Evolutionary conservation across 2,329 filamentous ascomycete species (phyloP).

Genomic region (Sphaerulina populicola): DNA sequence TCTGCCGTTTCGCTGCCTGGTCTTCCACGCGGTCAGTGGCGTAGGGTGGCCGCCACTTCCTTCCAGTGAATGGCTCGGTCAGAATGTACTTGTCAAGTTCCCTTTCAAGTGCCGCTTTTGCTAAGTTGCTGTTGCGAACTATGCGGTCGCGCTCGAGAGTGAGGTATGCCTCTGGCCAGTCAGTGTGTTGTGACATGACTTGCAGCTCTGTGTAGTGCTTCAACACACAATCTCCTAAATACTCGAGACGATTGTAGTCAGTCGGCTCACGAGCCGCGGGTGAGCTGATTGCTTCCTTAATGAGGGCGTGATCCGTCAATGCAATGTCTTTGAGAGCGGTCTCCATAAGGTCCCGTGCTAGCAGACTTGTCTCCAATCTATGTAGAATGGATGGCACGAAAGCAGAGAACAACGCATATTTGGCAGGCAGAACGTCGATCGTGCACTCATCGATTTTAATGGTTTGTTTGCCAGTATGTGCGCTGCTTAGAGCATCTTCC

Average conservation of each 20-base stretch:
- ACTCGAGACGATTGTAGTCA: slow-evolving; percentile 79
- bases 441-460: slow-evolving; percentile 45
- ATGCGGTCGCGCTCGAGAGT: slow-evolving; percentile 56
- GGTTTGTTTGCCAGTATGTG: slow-evolving; percentile 41
- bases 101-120: slow-evolving; percentile 51
- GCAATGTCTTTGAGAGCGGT: slow-evolving; percentile 44
- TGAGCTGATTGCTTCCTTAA: slow-evolving; percentile 63
- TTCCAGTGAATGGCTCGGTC: slow-evolving; percentile 55
- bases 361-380: slow-evolving; percentile 56
- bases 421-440: slow-evolving; percentile 40
- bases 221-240: slow-evolving; percentile 74
- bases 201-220: slow-evolving; percentile 66
- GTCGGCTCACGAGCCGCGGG: slow-evolving; percentile 51
- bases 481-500: slow-evolving; percentile 15
- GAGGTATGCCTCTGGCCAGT: slow-evolving; percentile 70
- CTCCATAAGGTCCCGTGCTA: slow-evolving; percentile 53
- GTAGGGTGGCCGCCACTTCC: slow-evolving; percentile 64
- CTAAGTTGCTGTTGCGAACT: slow-evolving; percentile 68
- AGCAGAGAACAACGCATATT: slow-evolving; percentile 45
- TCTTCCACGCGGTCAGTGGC: slow-evolving; percentile 37
- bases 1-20: slow-evolving; percentile 25
- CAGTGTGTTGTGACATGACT: slow-evolving; percentile 50
- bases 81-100: slow-evolving; percentile 68
- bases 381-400: slow-evolving; percentile 67
- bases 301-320: slow-evolving; percentile 49